These are phyloP conservation scores for Neurospora discreta DNA, from an alignment of 495 filamentous ascomycete species.

Conservation along the genomic window DNA sequence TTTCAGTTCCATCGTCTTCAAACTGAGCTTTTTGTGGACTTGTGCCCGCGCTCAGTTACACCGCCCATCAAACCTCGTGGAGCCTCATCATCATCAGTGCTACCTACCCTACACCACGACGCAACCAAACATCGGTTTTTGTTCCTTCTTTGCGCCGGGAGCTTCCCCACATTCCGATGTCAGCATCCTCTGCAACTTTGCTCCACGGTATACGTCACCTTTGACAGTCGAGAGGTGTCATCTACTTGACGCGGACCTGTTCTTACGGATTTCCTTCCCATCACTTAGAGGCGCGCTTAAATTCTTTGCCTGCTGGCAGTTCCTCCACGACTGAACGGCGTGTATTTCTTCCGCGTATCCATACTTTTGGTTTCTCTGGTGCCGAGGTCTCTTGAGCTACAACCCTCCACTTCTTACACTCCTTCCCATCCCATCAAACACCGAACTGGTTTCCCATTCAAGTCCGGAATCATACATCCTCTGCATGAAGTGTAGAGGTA, in stretches of 20 bases:
- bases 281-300: not conserved
- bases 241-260: not conserved
- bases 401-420: not conserved
- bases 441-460: not conserved
- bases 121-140: not conserved
- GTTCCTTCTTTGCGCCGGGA: not conserved
- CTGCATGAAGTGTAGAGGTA: no score
- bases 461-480: not conserved
- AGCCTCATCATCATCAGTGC: not conserved
- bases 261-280: not conserved
- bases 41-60: no score
- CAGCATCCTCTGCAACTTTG: not conserved
- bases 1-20: no score
- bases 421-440: not conserved
- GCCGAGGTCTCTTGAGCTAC: not conserved
- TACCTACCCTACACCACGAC: no score
- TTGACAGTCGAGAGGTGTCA: not conserved
- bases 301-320: not conserved
- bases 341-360: not conserved
- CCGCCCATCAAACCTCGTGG: not conserved
- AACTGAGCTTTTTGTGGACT: no score
- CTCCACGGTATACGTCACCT: not conserved
- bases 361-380: not conserved
- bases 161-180: not conserved
- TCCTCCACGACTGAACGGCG: not conserved